Evolutionary conservation across 2,329 filamentous ascomycete species (phyloP).

Genomic region (Colletotrichum truncatum): DNA sequence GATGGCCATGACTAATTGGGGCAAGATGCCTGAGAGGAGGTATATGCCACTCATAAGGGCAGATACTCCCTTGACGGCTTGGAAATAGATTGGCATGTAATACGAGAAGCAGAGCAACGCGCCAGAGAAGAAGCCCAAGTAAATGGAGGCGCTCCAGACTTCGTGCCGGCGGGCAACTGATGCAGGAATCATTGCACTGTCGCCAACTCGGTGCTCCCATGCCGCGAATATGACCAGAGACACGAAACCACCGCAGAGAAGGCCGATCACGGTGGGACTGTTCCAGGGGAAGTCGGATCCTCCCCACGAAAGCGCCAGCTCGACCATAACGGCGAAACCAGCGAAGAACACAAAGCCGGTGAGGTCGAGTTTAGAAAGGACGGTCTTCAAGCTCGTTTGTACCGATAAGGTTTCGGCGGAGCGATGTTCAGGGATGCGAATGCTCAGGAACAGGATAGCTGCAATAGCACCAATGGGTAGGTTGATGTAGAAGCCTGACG

Average conservation of each 20-base stretch:
- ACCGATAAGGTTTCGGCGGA: too few species aligned
- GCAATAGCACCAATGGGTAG: conserved; percentile 52
- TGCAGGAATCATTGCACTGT: conserved; percentile 47
- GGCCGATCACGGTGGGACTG: conserved; percentile 45
- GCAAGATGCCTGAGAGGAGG: conserved; percentile 23
- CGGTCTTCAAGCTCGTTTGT: background rate
- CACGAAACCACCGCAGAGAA: conserved; percentile 43
- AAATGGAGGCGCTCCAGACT: conserved; percentile 20
- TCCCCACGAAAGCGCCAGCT: conserved; percentile 57
- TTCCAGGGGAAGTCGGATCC: conserved; percentile 44
- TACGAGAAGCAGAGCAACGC: background rate
- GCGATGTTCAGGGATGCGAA: conserved; percentile 49
- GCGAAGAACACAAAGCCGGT: conserved; percentile 39
- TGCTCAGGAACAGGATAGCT: conserved; percentile 40
- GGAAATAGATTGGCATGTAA: conserved; percentile 36
- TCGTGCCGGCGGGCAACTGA: conserved; percentile 21
- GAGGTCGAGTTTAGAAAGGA: conserved; percentile 37
- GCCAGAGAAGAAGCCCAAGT: conserved; percentile 21
- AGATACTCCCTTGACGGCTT: conserved; percentile 30
- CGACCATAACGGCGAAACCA: conserved; percentile 48
- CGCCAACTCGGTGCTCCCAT: conserved; percentile 45
- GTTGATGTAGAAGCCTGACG: conserved; percentile 60
- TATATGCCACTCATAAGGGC: conserved; percentile 35
- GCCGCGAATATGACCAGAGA: conserved; percentile 38
- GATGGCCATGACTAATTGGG: conserved; percentile 22